These are phyloP conservation scores for Apiotrichum mycotoxinovorans DNA, from an alignment of 1,284 basidiomycete genomes.

Conservation along the genomic window DNA sequence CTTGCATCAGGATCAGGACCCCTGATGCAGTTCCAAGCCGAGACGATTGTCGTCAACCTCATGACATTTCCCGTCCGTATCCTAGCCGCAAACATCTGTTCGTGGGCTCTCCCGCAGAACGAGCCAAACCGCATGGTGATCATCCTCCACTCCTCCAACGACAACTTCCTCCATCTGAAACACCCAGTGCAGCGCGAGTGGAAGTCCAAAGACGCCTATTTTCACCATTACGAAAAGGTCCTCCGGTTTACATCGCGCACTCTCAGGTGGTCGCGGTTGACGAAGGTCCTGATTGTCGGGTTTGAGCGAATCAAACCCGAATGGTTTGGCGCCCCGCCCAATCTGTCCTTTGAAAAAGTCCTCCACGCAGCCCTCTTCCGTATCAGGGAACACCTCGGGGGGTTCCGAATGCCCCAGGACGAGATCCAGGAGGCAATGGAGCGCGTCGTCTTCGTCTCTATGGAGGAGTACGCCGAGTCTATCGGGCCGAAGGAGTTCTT, in stretches of 20 bases:
- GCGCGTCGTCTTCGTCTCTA: background rate
- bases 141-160: background rate
- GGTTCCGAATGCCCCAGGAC: background rate
- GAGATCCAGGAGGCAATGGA: background rate
- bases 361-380: background rate
- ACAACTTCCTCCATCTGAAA: background rate
- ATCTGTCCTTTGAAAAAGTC: background rate
- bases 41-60: background rate
- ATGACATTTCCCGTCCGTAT: background rate
- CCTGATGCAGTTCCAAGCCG: background rate
- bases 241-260: background rate
- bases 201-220: background rate
- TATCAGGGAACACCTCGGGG: background rate
- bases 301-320: background rate
- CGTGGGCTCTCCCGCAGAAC: background rate
- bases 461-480: background rate
- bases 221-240: background rate
- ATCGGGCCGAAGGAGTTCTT: background rate
- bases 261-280: background rate
- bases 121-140: background rate
- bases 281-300: background rate
- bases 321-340: background rate
- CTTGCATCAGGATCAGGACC: background rate
- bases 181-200: background rate
- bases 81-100: background rate